Conservation (phyloP, 257 asterid genomes). For the Solanum appendiculatum region DNA sequence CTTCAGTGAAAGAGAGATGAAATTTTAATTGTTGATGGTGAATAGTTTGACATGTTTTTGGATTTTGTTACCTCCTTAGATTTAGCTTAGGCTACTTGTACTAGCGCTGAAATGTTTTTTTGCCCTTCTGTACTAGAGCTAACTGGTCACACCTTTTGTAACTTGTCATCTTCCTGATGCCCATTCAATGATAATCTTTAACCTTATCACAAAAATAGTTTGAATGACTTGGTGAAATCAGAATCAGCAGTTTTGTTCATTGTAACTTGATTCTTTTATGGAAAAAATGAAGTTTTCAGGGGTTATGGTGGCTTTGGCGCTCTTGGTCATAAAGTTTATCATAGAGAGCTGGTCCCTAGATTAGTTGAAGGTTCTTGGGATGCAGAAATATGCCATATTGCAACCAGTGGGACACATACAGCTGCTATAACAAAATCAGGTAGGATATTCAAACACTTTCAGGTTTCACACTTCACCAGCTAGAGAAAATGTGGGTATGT, state of each 20-base stretch:
- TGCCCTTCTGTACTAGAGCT: neutral
- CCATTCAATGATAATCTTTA: neutral
- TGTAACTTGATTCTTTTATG: constrained; percentile 34
- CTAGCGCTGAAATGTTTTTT: neutral
- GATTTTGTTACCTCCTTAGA: no score
- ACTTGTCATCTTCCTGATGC: neutral
- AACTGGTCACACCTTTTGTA: neutral
- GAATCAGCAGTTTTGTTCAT: neutral
- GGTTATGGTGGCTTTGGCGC: constrained; percentile 99
- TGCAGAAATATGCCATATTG: constrained; percentile 57
- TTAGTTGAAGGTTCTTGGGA: constrained; percentile 77
- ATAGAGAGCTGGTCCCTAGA: constrained; percentile 75
- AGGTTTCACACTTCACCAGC: neutral
- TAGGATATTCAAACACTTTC: constrained; percentile 10
- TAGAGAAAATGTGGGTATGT: neutral
- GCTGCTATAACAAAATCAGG: constrained; percentile 82
- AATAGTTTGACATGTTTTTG: neutral
- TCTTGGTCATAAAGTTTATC: constrained; percentile 88
- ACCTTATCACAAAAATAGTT: neutral
- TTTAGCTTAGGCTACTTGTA: neutral
- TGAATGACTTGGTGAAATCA: neutral
- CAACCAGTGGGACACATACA: constrained; percentile 90
- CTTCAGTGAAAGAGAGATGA: neutral
- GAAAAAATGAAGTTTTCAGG: constrained; percentile 72
- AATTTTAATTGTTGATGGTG: neutral